These are phyloP conservation scores for Phaseolus coccineus DNA, from an alignment of 331 rosid species.

Conservation along the genomic window DNA sequence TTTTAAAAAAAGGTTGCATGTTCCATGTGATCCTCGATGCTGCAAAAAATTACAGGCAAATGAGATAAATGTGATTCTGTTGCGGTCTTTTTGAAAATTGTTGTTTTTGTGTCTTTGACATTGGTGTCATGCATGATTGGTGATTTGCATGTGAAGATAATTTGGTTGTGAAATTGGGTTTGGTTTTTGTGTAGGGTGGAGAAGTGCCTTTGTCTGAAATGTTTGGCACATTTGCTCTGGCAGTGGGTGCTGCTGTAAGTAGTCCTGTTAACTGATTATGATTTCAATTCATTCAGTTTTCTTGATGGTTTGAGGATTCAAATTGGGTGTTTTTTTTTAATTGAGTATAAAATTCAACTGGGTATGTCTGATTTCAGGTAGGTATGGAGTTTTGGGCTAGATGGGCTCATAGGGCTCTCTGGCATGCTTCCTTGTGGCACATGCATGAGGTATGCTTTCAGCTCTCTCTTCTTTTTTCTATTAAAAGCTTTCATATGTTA, in stretches of 20 bases:
- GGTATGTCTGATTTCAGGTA: constrained; percentile 58
- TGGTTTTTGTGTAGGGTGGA: constrained; percentile 63
- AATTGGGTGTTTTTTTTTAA: not conserved
- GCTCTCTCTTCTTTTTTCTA: not conserved
- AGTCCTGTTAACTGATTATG: not conserved
- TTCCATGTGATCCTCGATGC: too few species aligned
- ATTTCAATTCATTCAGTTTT: constrained; percentile 10
- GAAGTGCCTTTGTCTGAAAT: constrained; percentile 78
- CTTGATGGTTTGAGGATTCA: not conserved
- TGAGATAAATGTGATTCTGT: not conserved
- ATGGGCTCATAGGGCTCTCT: constrained; percentile 92
- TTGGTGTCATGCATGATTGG: not conserved
- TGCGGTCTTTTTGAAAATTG: not conserved
- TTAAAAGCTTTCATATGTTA: too few species aligned
- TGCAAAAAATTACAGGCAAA: too few species aligned
- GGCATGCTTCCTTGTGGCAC: constrained; percentile 94
- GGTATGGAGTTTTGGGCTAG: constrained; percentile 99
- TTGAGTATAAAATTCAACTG: constrained; percentile 28
- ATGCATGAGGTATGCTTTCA: constrained; percentile 83
- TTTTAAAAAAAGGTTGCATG: not conserved
- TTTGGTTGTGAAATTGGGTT: constrained; percentile 36
- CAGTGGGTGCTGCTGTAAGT: constrained; percentile 88
- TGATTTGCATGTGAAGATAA: constrained; percentile 4
- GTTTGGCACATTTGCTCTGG: constrained; percentile 90
- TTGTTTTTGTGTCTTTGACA: not conserved